Evolutionary conservation across 495 filamentous ascomycete genomes (phyloP), one percentile per base, ranked within the genome.

Genomic region (Immersiella caudata): DNA sequence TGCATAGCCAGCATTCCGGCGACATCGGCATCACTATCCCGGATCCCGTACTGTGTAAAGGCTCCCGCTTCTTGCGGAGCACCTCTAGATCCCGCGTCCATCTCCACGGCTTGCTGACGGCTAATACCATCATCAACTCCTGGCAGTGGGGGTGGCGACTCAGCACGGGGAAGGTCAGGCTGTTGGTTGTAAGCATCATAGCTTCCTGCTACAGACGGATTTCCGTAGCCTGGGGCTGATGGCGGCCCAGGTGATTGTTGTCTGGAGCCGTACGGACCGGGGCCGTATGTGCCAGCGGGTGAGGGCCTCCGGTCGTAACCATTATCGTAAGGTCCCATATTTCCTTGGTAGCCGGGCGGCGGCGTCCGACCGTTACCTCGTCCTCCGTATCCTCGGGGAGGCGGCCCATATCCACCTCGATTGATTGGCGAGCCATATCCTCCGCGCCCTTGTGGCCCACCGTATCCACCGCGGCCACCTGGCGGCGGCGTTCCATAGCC

Each of bases 91-190:
- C 83, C 71, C 69, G 91, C 81, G 80, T 92, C 89, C 92, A 96
- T 94, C 74, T 94, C 93, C 58, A 93, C 85, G 0, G 92, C 91
- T 71, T 92, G 90, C n/a, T 90, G 90, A 22, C 90, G 81, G 18
- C 79, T 74, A 16, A 76, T 67, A 6, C 60, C 74, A 52, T 81
- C 73, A 26, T 87, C 83, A 14, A 86, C 67, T 50, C 78, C 77
- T 8, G 89, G 87, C 70, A 90, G 77, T 6, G 90, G 90, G 7
- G 88, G 88, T 6, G 89, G 88, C 20, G 89, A 88, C 62, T 87
- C 85, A 7, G 85, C 85, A 60, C 85, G 77, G 9, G 85, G 81
- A 21, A 86, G 74, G 22, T 70, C 70, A 26, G 74, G 68, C 7
- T 79, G 75, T 2, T 79, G 78, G 25, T 78, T 78, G 64, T 84